A percentile compares a stretch with the other conserved stretches of the same genome.
These are phyloP conservation scores for Yarrowia sp. DNA, from an alignment of 805 yeast genomes.

Conservation along the genomic window DNA sequence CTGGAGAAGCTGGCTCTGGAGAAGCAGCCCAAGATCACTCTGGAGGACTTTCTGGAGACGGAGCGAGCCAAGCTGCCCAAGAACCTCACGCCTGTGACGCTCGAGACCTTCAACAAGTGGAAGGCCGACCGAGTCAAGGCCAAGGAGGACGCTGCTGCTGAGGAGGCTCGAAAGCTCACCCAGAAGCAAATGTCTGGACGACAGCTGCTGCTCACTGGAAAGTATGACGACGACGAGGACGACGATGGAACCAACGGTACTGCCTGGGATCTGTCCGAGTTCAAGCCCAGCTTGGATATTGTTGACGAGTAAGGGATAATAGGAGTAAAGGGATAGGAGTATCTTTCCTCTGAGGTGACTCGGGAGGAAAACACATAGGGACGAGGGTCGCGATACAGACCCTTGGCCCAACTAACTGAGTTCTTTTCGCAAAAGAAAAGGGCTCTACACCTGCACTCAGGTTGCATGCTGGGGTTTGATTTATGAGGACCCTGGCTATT, in stretches of 20 bases:
- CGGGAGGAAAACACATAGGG: too few relatives aligned
- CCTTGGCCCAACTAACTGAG: neutral
- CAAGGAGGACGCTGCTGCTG: slow-evolving; percentile 43
- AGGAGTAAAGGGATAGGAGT: neutral
- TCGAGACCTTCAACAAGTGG: slow-evolving; percentile 80
- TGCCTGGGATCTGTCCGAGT: slow-evolving; percentile 25
- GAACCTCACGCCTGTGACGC: slow-evolving; percentile 76
- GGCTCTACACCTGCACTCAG: neutral
- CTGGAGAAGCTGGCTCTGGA: slow-evolving; percentile 83
- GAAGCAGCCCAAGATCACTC: slow-evolving; percentile 80
- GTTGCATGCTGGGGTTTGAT: neutral
- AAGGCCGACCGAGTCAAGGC: slow-evolving; percentile 64
- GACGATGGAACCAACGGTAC: slow-evolving; percentile 33
- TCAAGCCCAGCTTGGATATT: slow-evolving; percentile 24
- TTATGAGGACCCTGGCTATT: neutral
- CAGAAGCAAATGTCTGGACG: slow-evolving; percentile 38
- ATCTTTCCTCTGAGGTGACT: too few relatives aligned
- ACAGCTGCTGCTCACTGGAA: slow-evolving; percentile 44
- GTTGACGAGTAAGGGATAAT: slow-evolving; percentile 1
- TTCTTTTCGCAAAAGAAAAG: neutral
- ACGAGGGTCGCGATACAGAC: neutral
- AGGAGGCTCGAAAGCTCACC: slow-evolving; percentile 45
- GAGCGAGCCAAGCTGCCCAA: slow-evolving; percentile 83
- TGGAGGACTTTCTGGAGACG: slow-evolving; percentile 93
- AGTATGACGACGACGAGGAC: slow-evolving; percentile 38